Percentiles rank a stretch among this genome's conserved stretches.
These are phyloP conservation scores for Cucurbitaria berberidis DNA, from an alignment of 2,329 filamentous ascomycete species.

Conservation along the genomic window DNA sequence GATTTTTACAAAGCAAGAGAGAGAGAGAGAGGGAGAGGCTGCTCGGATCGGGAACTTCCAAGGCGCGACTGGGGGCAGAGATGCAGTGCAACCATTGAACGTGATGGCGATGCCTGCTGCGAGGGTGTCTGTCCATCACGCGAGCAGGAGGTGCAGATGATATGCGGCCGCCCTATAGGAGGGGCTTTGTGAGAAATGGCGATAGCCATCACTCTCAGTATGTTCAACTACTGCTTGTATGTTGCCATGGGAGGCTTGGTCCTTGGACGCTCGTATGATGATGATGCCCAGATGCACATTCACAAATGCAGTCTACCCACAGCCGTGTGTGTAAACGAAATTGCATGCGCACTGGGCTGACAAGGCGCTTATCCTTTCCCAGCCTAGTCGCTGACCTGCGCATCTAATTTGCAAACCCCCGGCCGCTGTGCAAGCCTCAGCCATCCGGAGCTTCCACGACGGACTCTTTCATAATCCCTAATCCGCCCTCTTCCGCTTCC, in stretches of 20 bases:
- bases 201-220: no score
- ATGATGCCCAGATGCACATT: no score
- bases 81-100: background rate
- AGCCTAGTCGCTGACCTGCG: slow-evolving; percentile 22
- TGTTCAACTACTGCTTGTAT: no score
- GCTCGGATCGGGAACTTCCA: background rate
- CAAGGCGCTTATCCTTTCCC: slow-evolving; percentile 9
- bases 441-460: slow-evolving; percentile 41
- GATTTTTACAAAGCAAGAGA: background rate
- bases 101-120: slow-evolving; percentile 8
- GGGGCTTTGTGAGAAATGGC: no score
- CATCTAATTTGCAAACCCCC: slow-evolving; percentile 32
- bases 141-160: slow-evolving; percentile 5
- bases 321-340: slow-evolving; percentile 32
- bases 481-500: slow-evolving; percentile 25
- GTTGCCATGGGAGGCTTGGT: no score
- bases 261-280: no score
- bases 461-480: slow-evolving; percentile 41
- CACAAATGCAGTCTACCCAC: no score
- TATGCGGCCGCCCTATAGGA: slow-evolving; percentile 6
- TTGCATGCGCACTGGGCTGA: slow-evolving; percentile 11
- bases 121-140: slow-evolving; percentile 7
- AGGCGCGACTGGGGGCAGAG: slow-evolving; percentile 1
- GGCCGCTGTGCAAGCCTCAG: slow-evolving; percentile 36
- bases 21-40: no score